Percentiles rank a stretch among this genome's conserved stretches.
phyloP scores from a whole-genome alignment of 139 green algal species.

The Tetratostichococcus sp. region DNA sequence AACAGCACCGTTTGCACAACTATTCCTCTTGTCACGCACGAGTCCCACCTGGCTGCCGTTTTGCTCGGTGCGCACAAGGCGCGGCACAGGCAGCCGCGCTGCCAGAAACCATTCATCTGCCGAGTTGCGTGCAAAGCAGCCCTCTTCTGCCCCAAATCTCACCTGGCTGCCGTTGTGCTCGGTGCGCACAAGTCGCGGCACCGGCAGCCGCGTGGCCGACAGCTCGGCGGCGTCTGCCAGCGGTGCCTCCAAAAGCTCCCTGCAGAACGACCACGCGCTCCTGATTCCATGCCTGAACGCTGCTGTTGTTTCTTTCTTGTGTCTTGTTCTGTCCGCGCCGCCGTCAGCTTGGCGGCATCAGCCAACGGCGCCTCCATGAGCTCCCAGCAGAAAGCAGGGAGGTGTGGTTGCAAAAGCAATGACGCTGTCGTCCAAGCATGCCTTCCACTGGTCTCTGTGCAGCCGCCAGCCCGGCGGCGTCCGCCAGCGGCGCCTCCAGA shows the following conservation, averaged over 20 bases:
- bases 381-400: conserved; percentile 16
- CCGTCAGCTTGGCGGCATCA: conserved; percentile 34
- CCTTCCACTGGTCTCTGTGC: too few species aligned
- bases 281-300: background rate
- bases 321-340: too few species aligned
- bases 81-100: background rate
- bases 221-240: conserved; percentile 33
- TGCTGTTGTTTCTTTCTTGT: too few species aligned
- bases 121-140: too few species aligned
- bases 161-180: conserved; percentile 46
- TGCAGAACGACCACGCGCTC: background rate
- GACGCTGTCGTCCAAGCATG: too few species aligned
- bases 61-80: background rate
- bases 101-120: too few species aligned
- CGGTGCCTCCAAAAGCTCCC: conserved; percentile 39
- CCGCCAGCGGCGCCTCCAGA: conserved; percentile 20
- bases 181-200: conserved; percentile 48
- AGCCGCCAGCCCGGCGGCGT: conserved; percentile 31
- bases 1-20: too few species aligned
- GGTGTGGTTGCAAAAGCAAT: too few species aligned
- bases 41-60: background rate
- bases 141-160: too few species aligned
- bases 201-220: conserved; percentile 27
- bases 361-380: conserved; percentile 35
- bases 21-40: too few species aligned